Percentiles rank a stretch among this genome's conserved stretches.
Conservation (phyloP, 2,329 filamentous ascomycete genomes). For the Colletotrichum godetiae region DNA sequence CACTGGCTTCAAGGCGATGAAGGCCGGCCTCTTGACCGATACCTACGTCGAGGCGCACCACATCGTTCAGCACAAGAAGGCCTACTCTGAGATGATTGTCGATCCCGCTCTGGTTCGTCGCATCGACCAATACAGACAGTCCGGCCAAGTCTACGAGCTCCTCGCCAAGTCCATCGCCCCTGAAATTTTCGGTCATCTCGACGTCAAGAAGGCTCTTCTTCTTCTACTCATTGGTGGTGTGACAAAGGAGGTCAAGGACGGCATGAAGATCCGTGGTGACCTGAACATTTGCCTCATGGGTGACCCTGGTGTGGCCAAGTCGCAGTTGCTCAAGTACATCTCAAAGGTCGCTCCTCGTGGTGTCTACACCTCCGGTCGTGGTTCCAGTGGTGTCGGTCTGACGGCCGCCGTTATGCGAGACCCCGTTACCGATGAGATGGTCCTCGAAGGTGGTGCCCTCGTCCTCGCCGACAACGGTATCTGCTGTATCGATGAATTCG, state of each 20-base stretch:
- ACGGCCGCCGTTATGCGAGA: conserved; percentile 88
- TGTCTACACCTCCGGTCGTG: conserved; percentile 84
- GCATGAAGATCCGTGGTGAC: conserved; percentile 98
- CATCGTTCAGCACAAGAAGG: conserved; percentile 96
- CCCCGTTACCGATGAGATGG: conserved; percentile 86
- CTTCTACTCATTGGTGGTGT: conserved; percentile 95
- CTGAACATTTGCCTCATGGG: conserved; percentile 99
- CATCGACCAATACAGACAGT: conserved; percentile 86
- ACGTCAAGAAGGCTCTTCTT: conserved; percentile 98
- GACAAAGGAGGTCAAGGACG: conserved; percentile 95
- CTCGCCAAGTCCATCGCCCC: conserved; percentile 96
- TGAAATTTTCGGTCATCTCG: conserved; percentile 95
- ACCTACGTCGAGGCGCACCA: conserved; percentile 97
- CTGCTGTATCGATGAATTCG: conserved; percentile 89
- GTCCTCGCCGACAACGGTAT: conserved; percentile 86
- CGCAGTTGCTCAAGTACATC: conserved; percentile 97
- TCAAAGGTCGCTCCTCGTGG: conserved; percentile 96
- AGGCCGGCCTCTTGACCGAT: conserved; percentile 94
- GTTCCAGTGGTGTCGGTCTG: conserved; percentile 84
- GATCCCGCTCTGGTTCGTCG: conserved; percentile 83
- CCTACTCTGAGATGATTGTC: conserved; percentile 91
- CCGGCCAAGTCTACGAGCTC: conserved; percentile 94
- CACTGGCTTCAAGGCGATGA: conserved; percentile 98
- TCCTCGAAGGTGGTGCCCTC: conserved; percentile 82
- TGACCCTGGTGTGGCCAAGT: conserved; percentile 99